Base-by-base conservation (phyloP, 164 flowering plant genomes). In the Chimonanthus salicifolius region DNA sequence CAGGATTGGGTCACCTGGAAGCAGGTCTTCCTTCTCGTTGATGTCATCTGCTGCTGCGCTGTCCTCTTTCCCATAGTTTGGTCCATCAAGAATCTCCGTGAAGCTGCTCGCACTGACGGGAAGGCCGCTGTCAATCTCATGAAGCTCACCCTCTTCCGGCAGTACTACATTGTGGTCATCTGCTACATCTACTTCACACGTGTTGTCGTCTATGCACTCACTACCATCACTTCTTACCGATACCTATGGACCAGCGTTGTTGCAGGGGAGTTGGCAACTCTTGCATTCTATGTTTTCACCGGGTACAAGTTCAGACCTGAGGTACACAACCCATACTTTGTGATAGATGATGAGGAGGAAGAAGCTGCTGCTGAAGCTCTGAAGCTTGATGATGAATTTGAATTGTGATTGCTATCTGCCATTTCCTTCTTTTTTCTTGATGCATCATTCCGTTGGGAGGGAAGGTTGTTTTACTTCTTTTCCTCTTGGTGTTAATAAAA, bases 111-210 rank as follows among this genome's bases (percentile, higher is more conserved):
- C 75, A 86, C 97, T 0, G 97, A 94, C 73, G 98, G 97, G 71
- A 94, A 94, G 78, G 98, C 98, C 2, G 97, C 97, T 0, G 94
- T 90, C 78, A 94, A 91, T 73, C 82, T 94, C 85, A 89, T 89
- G 92, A 92, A 94, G 83, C 77, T 92, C 76, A 90, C 97, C 2
- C 71, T 94, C 71, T 94, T 94, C 70, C 78, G 97, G 76, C 98
- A 94, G 71, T 94, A 88, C 71, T 91, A 94, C 78, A 79, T 92
- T 75, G 97, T 92, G 64, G 97, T 92, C 15, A 92, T 94, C 43
- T 88, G 97, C 80, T 94, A 90, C 82, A 90, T 94, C 48, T 94
- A 94, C 88, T 94, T 94, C 71, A 94, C 98, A 0, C 79, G 98
- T 9, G 94, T 92, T 49, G 95, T 92, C 49, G 97, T 94, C 7